Conservation (phyloP, 352 stramenopile species). For the Globisporangium middletonii region DNA sequence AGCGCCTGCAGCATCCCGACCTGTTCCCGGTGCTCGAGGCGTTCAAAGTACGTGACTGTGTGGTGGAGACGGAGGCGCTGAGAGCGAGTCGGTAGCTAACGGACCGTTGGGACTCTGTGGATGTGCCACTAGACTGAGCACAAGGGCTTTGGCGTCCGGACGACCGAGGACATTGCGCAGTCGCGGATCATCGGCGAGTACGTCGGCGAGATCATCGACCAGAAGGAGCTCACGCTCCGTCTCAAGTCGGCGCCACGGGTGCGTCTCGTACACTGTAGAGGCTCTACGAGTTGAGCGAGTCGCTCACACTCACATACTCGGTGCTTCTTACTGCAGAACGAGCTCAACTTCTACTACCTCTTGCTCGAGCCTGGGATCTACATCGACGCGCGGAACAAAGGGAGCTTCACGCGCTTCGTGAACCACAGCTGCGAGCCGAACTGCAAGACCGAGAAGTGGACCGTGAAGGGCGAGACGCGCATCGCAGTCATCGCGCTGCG, state of each 20-base stretch:
- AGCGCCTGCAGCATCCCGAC: constrained; percentile 70
- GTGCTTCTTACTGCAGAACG: constrained; percentile 24
- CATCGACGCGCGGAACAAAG: constrained; percentile 86
- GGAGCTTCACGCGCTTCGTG: constrained; percentile 94
- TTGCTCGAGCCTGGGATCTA: constrained; percentile 77
- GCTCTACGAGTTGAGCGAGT: not conserved
- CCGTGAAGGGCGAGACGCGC: constrained; percentile 85
- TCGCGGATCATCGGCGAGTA: constrained; percentile 85
- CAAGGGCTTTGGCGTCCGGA: constrained; percentile 85
- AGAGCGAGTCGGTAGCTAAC: too few species aligned
- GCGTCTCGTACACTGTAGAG: constrained; percentile 3
- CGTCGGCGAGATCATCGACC: constrained; percentile 89
- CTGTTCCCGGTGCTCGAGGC: constrained; percentile 57
- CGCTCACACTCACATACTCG: not conserved
- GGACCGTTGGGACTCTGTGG: not conserved
- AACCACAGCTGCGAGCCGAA: constrained; percentile 96
- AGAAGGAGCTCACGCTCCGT: constrained; percentile 64
- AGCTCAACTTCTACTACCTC: constrained; percentile 88
- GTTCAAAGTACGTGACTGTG: constrained; percentile 37
- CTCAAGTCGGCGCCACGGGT: constrained; percentile 56
- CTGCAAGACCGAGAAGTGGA: constrained; percentile 95
- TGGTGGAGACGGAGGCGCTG: not conserved
- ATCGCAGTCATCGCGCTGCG: constrained; percentile 92
- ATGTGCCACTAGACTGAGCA: constrained; percentile 35
- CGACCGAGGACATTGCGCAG: constrained; percentile 48